phyloP scores from a whole-genome alignment of 257 asterid species.

The Fraxinus pennsylvanica region DNA sequence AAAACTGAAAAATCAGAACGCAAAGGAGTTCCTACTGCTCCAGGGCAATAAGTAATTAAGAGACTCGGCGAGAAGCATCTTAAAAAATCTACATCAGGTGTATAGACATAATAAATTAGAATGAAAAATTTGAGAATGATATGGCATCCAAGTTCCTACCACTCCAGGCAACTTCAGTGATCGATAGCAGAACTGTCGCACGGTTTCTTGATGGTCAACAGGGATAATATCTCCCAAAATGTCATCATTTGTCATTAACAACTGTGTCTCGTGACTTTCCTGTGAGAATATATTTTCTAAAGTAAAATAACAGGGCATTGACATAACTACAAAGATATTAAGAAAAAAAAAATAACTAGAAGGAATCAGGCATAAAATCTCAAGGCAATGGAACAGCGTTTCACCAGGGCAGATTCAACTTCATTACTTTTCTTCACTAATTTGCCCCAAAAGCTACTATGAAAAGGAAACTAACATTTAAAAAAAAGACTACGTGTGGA shows the following conservation, averaged over 20 bases:
- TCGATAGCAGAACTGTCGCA: constrained; percentile 81
- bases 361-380: constrained; percentile 9
- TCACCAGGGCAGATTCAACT: constrained; percentile 8
- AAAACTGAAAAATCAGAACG: neutral
- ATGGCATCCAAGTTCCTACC: constrained; percentile 41
- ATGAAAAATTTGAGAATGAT: constrained; percentile 6
- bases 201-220: constrained; percentile 59
- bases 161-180: constrained; percentile 66
- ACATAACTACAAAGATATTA: neutral
- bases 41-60: neutral
- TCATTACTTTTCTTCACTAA: neutral
- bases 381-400: constrained; percentile 3
- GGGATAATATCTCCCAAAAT: constrained; percentile 85
- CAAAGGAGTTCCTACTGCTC: neutral
- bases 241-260: constrained; percentile 77
- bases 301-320: neutral
- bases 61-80: neutral
- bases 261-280: constrained; percentile 64
- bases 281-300: constrained; percentile 36
- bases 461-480: neutral
- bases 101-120: neutral
- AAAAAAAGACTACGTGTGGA: constrained; percentile 40
- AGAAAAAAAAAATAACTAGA: neutral
- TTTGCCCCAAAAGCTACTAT: constrained; percentile 14
- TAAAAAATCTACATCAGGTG: neutral